Base-by-base conservation (phyloP, 2,329 filamentous ascomycete species). In the Alternaria triticina region DNA sequence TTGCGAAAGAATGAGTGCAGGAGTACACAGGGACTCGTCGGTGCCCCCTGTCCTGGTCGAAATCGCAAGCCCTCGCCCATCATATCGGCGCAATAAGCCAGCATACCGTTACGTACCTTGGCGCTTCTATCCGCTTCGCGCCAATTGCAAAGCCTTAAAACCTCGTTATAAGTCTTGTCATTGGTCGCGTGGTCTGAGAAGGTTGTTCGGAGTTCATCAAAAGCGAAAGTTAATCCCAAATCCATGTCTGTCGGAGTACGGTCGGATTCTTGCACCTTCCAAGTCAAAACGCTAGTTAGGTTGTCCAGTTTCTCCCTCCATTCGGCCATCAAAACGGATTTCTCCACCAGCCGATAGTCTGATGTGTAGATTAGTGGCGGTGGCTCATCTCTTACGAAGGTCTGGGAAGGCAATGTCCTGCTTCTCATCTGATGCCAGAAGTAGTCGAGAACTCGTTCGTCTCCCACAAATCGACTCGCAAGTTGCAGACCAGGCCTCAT, bases 361-460 rank as follows among this genome's bases (percentile, higher is more conserved):
- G 27, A 27, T 3, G 8, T 9, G 8, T 27, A 27, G 8, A 27
- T 40, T 1, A 40, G n/a, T 17, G 15, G 15, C 0, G 36, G 36
- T 8, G 36, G 36, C 2, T 0, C 1, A 1, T 40, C 36, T 40
- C 2, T 3, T 40, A 3, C 36, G n/a, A 40, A 40, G n/a, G 15
- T 40, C n/a, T 17, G 1, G 4, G n/a, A 40, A 40, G 15, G 36
- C 3, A 2, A 3, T 1, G 36, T 40, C 8, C 0, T 3, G 2
- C 36, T 40, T 2, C 36, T 40, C 36, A 40, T 40, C 1, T 40
- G 36, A 40, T 40, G 36, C 36, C 36, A 40, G 36, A 40, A 40
- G 2, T 40, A 40, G 1, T 40, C 1, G 0, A 40, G 36, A 40
- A 40, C 36, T 40, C 36, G 36, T 40, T 40, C 36, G 3, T 40